Conservation (phyloP, 1,284 basidiomycete genomes). For the Schizopora paradoxa region DNA sequence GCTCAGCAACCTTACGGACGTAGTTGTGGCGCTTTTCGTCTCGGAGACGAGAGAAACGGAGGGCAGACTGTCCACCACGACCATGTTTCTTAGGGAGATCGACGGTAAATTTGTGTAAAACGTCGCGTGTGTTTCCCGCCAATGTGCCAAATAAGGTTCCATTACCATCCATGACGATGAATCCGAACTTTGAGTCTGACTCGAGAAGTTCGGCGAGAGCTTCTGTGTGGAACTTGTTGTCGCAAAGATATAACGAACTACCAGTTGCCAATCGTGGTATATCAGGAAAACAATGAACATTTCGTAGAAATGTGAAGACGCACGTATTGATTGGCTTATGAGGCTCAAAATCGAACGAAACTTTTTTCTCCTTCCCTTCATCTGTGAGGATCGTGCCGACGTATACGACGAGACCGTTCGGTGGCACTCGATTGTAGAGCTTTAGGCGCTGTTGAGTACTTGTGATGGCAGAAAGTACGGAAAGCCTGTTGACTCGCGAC, state of each 20-base stretch:
- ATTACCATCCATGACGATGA: slow-evolving; percentile 99
- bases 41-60: slow-evolving; percentile 99
- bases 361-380: slow-evolving; percentile 99
- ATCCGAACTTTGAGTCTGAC: slow-evolving; percentile 96
- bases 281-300: slow-evolving; percentile 5
- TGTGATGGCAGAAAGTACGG: slow-evolving; percentile 96
- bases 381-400: slow-evolving; percentile 98
- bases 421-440: slow-evolving; percentile 92
- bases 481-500: slow-evolving; percentile 96
- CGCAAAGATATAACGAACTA: slow-evolving; percentile 96
- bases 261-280: too few species aligned
- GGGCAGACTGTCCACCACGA: slow-evolving; percentile 98
- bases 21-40: slow-evolving; percentile 99
- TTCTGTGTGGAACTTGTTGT: slow-evolving; percentile 99
- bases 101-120: slow-evolving; percentile 98
- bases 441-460: slow-evolving; percentile 99
- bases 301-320: slow-evolving; percentile 26
- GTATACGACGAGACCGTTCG: slow-evolving; percentile 95
- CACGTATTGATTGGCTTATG: slow-evolving; percentile 98
- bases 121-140: slow-evolving; percentile 94
- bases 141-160: slow-evolving; percentile 95
- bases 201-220: slow-evolving; percentile 95
- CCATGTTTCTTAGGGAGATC: slow-evolving; percentile 99
- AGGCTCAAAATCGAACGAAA: slow-evolving; percentile 95
- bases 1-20: slow-evolving; percentile 96